Evolutionary conservation across 1,284 basidiomycete species (phyloP).

Genomic region (Cutaneotrichosporon cavernicola): DNA sequence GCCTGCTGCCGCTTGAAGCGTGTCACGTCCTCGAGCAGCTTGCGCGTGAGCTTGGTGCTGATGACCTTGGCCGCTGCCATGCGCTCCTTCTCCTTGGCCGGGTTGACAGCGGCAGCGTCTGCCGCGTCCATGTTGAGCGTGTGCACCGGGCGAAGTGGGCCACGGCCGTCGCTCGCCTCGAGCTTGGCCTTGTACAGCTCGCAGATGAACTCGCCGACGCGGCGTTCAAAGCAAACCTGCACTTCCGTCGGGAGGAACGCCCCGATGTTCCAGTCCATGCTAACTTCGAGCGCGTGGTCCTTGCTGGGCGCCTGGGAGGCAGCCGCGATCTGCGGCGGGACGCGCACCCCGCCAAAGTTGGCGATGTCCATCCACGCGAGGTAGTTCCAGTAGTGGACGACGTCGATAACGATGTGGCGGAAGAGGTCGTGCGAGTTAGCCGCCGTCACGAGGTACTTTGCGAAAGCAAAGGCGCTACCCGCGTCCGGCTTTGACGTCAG

Average conservation of each 20-base stretch:
- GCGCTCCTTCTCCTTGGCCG: conserved; percentile 67
- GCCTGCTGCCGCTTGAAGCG: conserved; percentile 67
- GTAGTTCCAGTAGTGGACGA: conserved; percentile 91
- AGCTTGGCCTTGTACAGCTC: conserved; percentile 77
- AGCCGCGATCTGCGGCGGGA: conserved; percentile 58
- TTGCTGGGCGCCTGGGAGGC: conserved; percentile 31
- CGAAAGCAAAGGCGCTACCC: conserved; percentile 91
- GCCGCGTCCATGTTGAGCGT: conserved; percentile 54
- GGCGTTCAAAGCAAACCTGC: conserved; percentile 72
- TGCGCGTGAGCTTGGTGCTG: conserved; percentile 75
- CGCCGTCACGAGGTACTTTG: conserved; percentile 88
- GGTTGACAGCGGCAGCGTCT: conserved; percentile 58
- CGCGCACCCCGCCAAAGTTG: conserved; percentile 88
- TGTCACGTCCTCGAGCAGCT: conserved; percentile 71
- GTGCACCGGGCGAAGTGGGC: conserved; percentile 74
- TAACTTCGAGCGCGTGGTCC: conserved; percentile 56
- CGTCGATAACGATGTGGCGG: conserved; percentile 84
- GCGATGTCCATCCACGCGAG: conserved; percentile 94
- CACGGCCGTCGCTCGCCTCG: conserved; percentile 60
- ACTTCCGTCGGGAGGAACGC: conserved; percentile 82
- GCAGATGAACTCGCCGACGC: conserved; percentile 80
- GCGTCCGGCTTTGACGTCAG: conserved; percentile 91
- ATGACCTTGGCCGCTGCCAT: conserved; percentile 73
- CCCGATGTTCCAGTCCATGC: conserved; percentile 95
- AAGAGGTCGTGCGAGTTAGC: conserved; percentile 94